Conservation (phyloP, 768 basidiomycete genomes). For the Hirschioporus abietinus region DNA sequence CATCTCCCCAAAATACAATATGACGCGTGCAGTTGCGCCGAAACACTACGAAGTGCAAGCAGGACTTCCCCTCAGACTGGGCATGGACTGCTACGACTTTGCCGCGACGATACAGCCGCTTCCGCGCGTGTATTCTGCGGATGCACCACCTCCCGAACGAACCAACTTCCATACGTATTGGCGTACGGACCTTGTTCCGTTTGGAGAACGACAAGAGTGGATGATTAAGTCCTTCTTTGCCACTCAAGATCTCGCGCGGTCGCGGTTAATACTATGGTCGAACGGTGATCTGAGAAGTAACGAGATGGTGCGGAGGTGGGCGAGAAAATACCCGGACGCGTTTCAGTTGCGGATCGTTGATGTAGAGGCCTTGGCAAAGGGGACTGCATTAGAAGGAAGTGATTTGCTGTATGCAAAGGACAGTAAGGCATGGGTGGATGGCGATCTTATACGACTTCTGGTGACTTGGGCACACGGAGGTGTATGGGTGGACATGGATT, state of each 20-base stretch:
- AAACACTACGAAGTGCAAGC: constrained; percentile 71
- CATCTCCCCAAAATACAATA: constrained; percentile 63
- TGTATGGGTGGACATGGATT: constrained; percentile 98
- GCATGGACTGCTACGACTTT: constrained; percentile 91
- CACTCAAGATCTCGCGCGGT: constrained; percentile 66
- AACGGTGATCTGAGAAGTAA: constrained; percentile 68
- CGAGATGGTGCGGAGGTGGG: constrained; percentile 54
- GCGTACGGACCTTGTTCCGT: constrained; percentile 81
- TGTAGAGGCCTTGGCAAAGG: constrained; percentile 57
- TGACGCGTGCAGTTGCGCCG: constrained; percentile 55
- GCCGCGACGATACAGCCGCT: constrained; percentile 66
- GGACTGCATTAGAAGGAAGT: constrained; percentile 73
- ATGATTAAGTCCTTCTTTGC: constrained; percentile 94
- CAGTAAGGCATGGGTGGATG: constrained; percentile 88
- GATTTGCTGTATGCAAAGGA: constrained; percentile 57
- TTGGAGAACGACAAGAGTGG: constrained; percentile 78
- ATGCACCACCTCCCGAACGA: constrained; percentile 32
- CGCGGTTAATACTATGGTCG: constrained; percentile 84
- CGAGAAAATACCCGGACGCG: constrained; percentile 57
- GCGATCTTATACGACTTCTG: constrained; percentile 84
- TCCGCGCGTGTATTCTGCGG: constrained; percentile 17
- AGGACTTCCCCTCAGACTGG: constrained; percentile 70
- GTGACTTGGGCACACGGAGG: constrained; percentile 89
- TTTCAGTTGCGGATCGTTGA: constrained; percentile 71
- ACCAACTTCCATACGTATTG: constrained; percentile 90